Percentiles rank a stretch among this genome's conserved stretches.
phyloP scores from a whole-genome alignment of 2,329 filamentous ascomycete species.

The Alternaria sp. region DNA sequence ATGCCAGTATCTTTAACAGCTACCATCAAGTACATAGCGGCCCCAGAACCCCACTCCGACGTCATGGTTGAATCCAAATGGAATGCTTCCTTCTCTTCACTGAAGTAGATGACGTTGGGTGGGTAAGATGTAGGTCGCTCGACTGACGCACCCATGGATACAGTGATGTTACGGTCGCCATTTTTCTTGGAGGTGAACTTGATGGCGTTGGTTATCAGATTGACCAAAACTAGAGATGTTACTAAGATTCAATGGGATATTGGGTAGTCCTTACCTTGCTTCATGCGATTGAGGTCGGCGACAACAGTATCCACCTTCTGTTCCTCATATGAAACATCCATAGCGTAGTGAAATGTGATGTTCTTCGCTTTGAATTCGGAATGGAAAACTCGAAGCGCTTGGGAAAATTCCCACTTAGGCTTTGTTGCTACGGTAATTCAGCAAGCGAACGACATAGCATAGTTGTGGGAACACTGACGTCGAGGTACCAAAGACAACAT shows the following conservation, averaged over 20 bases:
- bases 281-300: slow-evolving; percentile 49
- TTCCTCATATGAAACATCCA: slow-evolving; percentile 53
- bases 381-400: slow-evolving; percentile 51
- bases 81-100: slow-evolving; percentile 44
- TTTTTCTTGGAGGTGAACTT: slow-evolving; percentile 56
- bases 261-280: slow-evolving; percentile 35
- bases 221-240: slow-evolving; percentile 48
- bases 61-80: slow-evolving; percentile 53
- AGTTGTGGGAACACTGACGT: slow-evolving; percentile 25
- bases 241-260: not conserved
- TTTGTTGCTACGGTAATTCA: slow-evolving; percentile 33
- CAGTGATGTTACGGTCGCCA: slow-evolving; percentile 49
- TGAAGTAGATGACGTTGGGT: slow-evolving; percentile 56
- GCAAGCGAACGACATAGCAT: not conserved
- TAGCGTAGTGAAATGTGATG: slow-evolving; percentile 50
- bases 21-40: slow-evolving; percentile 54
- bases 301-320: slow-evolving; percentile 50
- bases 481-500: slow-evolving; percentile 51
- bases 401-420: slow-evolving; percentile 50
- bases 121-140: slow-evolving; percentile 53
- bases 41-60: slow-evolving; percentile 53
- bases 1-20: slow-evolving; percentile 55
- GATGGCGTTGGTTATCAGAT: slow-evolving; percentile 57
- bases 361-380: slow-evolving; percentile 51
- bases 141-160: slow-evolving; percentile 52